Evolutionary conservation across 208 protist species (phyloP).

Genomic region (Leishmania mexicana): DNA sequence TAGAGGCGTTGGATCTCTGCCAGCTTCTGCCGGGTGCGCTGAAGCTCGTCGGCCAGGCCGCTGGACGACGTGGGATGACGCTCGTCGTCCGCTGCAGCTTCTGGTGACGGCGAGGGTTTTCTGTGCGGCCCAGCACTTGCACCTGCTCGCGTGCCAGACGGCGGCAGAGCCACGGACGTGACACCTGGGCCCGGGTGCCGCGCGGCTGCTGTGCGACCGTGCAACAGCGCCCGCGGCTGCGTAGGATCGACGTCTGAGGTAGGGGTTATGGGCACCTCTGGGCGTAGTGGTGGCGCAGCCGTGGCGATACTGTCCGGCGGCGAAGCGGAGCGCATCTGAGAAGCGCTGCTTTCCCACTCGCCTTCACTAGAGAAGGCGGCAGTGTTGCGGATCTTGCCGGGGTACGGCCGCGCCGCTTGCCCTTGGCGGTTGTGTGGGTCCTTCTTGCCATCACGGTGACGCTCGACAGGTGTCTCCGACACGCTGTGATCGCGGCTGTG

Average conservation of each 20-base stretch:
- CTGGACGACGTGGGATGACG: background rate
- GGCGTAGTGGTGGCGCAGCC: background rate
- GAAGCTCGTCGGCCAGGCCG: constrained; percentile 19
- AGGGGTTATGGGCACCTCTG: background rate
- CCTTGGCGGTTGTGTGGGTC: background rate
- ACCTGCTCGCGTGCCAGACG: background rate
- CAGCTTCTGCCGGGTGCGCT: constrained; percentile 19
- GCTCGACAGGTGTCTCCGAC: background rate
- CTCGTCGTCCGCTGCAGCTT: background rate
- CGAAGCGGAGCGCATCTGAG: background rate
- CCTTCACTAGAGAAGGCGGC: background rate
- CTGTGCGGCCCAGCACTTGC: background rate
- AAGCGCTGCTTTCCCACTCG: background rate
- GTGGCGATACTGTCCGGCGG: constrained; percentile 4
- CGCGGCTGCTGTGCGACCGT: background rate
- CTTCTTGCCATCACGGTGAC: background rate
- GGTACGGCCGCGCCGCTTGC: background rate
- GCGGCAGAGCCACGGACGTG: background rate
- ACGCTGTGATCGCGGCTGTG: background rate
- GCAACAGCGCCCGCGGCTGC: background rate
- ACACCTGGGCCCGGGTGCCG: background rate
- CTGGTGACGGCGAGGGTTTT: background rate
- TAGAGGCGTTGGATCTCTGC: constrained; percentile 30
- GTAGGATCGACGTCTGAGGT: background rate
- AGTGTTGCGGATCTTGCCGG: background rate